Evolutionary conservation across 306 rosid species (phyloP).

Genomic region (Trichosanthes truncata): DNA sequence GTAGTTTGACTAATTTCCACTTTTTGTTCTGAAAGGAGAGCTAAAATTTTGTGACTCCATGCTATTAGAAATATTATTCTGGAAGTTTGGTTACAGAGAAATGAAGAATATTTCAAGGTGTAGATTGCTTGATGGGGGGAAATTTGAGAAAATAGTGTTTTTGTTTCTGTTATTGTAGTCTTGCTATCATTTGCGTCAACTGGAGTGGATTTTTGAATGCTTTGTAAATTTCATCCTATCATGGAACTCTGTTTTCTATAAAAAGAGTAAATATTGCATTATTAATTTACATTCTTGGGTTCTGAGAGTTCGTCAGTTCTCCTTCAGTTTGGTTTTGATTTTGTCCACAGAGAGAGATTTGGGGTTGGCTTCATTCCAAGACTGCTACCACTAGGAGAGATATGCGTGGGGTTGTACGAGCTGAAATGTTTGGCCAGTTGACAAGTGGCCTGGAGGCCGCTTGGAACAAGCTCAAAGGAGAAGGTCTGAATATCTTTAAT

Average conservation of each 20-base stretch:
- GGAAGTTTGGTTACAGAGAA: not conserved
- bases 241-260: not conserved
- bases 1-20: not conserved
- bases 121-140: not conserved
- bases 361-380: constrained; percentile 79
- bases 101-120: not conserved
- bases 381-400: constrained; percentile 27
- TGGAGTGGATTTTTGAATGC: not conserved
- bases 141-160: not conserved
- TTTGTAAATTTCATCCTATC: not conserved
- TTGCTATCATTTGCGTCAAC: not conserved
- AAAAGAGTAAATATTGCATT: not conserved
- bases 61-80: not conserved
- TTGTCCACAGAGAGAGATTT: constrained; percentile 58
- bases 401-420: constrained; percentile 52
- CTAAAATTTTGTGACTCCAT: not conserved
- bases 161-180: not conserved
- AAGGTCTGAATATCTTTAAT: constrained; percentile 35
- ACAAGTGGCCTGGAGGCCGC: constrained; percentile 89
- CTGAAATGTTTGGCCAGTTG: constrained; percentile 95
- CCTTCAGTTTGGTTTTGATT: not conserved
- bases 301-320: not conserved
- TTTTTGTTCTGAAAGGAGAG: not conserved
- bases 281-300: not conserved
- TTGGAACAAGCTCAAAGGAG: constrained; percentile 96